Conservation (phyloP, 202 grass and related monocot genomes). For the Schoenoplectus triqueter region DNA sequence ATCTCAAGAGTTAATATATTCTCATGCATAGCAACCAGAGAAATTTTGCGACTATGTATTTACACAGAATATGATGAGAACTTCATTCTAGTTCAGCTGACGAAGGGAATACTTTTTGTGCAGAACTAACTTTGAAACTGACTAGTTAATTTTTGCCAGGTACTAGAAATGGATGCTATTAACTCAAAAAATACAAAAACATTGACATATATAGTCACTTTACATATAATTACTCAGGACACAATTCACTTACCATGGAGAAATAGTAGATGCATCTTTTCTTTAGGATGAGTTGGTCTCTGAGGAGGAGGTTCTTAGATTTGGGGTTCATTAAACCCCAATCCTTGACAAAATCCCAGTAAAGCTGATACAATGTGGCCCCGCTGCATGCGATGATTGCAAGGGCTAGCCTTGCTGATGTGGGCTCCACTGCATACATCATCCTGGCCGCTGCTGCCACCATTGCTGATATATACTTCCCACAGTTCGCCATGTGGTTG, state of each 20-base stretch:
- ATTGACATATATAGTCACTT: background rate
- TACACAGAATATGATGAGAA: background rate
- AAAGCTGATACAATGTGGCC: constrained; percentile 85
- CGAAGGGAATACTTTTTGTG: background rate
- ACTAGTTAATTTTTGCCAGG: background rate
- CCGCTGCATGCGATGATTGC: constrained; percentile 60
- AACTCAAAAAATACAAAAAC: no score
- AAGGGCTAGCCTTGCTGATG: constrained; percentile 55
- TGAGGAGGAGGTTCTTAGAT: constrained; percentile 63
- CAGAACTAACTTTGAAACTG: background rate
- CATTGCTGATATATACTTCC: constrained; percentile 93
- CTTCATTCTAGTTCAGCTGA: background rate
- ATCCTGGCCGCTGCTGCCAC: constrained; percentile 72
- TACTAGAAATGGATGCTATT: background rate
- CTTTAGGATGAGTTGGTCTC: constrained; percentile 83
- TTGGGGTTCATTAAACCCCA: constrained; percentile 69
- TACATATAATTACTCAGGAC: background rate
- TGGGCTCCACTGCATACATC: constrained; percentile 64
- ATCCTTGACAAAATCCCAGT: constrained; percentile 95
- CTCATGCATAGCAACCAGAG: background rate
- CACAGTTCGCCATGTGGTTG: constrained; percentile 79
- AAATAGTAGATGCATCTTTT: constrained; percentile 73
- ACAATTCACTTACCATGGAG: constrained; percentile 62
- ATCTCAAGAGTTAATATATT: background rate
- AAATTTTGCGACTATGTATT: background rate